A percentile compares a stretch with the other conserved stretches of the same genome.
phyloP scores from a whole-genome alignment of 2,329 filamentous ascomycete genomes.

The Diaporthe eres region DNA sequence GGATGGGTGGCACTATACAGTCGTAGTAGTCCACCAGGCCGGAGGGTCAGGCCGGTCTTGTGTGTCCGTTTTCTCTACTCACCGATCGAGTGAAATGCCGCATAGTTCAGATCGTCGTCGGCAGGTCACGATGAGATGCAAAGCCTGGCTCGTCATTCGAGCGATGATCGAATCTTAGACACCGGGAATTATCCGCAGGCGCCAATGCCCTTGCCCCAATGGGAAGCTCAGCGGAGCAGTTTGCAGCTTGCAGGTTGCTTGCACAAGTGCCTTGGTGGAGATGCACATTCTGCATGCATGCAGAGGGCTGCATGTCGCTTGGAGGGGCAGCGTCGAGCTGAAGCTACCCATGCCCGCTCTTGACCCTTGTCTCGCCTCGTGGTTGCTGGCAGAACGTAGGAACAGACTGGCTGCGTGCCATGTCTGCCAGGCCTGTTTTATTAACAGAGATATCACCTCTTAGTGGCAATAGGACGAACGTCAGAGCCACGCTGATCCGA shows the following conservation, averaged over 20 bases:
- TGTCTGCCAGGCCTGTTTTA: background rate
- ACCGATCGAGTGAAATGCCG: constrained; percentile 1
- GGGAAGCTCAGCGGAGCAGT: constrained; percentile 36
- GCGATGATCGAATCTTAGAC: constrained; percentile 36
- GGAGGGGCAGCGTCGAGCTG: constrained; percentile 38
- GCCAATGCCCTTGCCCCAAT: constrained; percentile 34
- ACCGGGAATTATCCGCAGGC: constrained; percentile 36
- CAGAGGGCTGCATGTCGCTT: constrained; percentile 35
- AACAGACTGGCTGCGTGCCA: background rate
- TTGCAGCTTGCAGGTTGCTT: constrained; percentile 17
- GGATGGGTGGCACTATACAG: constrained; percentile 9
- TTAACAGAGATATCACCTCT: background rate
- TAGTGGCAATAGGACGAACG: constrained; percentile 1
- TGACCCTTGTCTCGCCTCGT: constrained; percentile 40
- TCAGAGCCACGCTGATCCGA: constrained; percentile 18
- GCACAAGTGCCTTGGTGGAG: constrained; percentile 33
- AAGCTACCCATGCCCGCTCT: constrained; percentile 36
- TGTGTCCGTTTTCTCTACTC: constrained; percentile 9
- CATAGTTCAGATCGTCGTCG: constrained; percentile 28
- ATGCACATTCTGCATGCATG: constrained; percentile 29
- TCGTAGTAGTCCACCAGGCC: constrained; percentile 1
- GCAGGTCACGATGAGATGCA: constrained; percentile 32
- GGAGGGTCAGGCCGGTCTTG: constrained; percentile 6
- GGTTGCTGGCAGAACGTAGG: constrained; percentile 28
- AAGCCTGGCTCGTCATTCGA: constrained; percentile 37